Evolutionary conservation across 1,284 basidiomycete genomes (phyloP), one percentile per base, ranked within the genome.

Genomic region (Pseudozyma pruni): DNA sequence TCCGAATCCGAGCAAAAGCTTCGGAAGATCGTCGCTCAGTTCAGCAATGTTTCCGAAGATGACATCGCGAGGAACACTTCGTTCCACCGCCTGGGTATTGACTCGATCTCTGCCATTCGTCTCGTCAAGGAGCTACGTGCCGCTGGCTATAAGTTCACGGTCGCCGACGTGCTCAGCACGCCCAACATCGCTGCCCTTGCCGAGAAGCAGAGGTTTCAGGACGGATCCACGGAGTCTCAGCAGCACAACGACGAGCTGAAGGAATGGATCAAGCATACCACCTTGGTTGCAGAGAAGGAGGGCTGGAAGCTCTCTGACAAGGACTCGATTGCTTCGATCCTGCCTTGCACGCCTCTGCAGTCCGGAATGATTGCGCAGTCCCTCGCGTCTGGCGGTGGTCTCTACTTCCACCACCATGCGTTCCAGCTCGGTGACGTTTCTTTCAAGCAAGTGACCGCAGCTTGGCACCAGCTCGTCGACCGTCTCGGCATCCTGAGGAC

Each of bases 341-440:
- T 75, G 38, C 80, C 81, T 0, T 80, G 78, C 55, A 81, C 80
- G 17, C 80, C 81, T 7, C 58, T 81, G 41, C 81, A 82, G 47
- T 52, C 71, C 1, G 78, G 79, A 8, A 79, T 81, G 75, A 72
- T 82, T 37, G 61, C 75, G 0, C 74, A 80, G 38, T 71, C 72
- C 14, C 58, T 78, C 20, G 64, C 68, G 4, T 69, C 62, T 7
- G 41, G 46, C 1, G 76, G 76, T 20, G 47, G 39, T 9, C 52
- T 75, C 5, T 80, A 81, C 59, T 59, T 76, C 53, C 76, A 79
- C 40, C 66, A 64, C 34, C 75, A 77, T 23, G 57, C 55, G 2
- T 74, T 74, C 50, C 23, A 43, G 42, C 39, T 74, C 8, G 7
- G 7, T 2, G 40, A 43, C 8, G 35, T 13, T 0, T n/a, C 41